Conservation (phyloP, 192 early-diverging fungal genomes). For the Coemansia interrupta region DNA sequence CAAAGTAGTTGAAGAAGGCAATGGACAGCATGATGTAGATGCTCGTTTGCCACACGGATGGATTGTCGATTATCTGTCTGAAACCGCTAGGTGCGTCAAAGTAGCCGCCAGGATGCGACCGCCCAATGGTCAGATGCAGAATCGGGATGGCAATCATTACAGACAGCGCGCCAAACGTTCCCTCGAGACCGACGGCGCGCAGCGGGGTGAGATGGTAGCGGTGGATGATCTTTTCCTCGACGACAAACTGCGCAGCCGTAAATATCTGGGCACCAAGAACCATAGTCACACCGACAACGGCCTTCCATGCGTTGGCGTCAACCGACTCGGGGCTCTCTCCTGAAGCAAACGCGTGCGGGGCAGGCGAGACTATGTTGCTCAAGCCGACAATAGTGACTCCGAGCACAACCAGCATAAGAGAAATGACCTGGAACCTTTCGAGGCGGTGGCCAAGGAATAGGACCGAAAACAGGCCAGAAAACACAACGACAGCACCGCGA, state of each 20-base stretch:
- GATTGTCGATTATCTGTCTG: conserved; percentile 62
- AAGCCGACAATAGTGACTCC: conserved; percentile 91
- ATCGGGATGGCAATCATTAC: conserved; percentile 68
- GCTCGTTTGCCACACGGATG: conserved; percentile 64
- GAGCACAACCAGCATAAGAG: conserved; percentile 72
- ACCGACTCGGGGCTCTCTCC: conserved; percentile 25
- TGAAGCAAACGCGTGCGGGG: conserved; percentile 17
- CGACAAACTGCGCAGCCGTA: conserved; percentile 91
- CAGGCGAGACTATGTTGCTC: conserved; percentile 55
- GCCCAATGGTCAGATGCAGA: conserved; percentile 69
- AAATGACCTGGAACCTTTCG: conserved; percentile 75
- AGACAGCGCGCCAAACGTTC: conserved; percentile 79
- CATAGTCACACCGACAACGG: conserved; percentile 73
- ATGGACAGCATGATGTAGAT: conserved; percentile 87
- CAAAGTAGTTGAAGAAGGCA: conserved; percentile 96
- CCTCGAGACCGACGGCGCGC: conserved; percentile 91
- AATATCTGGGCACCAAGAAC: conserved; percentile 90
- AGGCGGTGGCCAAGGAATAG: conserved; percentile 80
- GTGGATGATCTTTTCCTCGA: conserved; percentile 90
- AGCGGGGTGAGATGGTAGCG: conserved; percentile 78
- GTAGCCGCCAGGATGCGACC: conserved; percentile 64
- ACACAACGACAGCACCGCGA: conserved; percentile 91
- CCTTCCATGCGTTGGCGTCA: conserved; percentile 47
- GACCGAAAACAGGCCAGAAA: conserved; percentile 85
- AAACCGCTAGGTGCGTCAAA: conserved; percentile 80